phyloP scores from a whole-genome alignment of 371 early-diverging fungal genomes.

The Ordospora pajunii region DNA sequence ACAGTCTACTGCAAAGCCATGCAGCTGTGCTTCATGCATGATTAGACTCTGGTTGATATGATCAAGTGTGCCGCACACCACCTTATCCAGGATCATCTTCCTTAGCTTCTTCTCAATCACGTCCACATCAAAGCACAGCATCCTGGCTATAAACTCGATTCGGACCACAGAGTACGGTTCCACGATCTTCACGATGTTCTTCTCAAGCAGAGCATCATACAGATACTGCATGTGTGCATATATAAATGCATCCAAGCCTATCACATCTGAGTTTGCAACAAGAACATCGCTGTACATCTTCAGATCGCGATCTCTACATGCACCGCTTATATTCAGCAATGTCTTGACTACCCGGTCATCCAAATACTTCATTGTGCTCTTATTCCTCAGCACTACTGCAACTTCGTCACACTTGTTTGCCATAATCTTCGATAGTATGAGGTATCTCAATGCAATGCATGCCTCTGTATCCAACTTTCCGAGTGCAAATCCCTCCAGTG shows the following conservation, averaged over 20 bases:
- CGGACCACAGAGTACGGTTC: slow-evolving; percentile 61
- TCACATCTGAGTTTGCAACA: slow-evolving; percentile 7
- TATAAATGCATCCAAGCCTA: slow-evolving; percentile 55
- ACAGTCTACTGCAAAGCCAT: slow-evolving; percentile 11
- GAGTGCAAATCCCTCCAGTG: slow-evolving; percentile 57
- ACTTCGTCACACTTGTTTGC: slow-evolving; percentile 49
- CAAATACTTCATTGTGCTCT: slow-evolving; percentile 9
- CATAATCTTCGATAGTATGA: slow-evolving; percentile 58
- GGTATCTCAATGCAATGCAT: slow-evolving; percentile 47
- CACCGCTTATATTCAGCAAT: slow-evolving; percentile 43
- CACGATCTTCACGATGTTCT: slow-evolving; percentile 61
- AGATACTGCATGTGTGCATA: slow-evolving; percentile 50
- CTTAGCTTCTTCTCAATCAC: slow-evolving; percentile 60
- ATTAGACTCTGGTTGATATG: slow-evolving; percentile 51
- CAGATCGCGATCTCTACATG: slow-evolving; percentile 49
- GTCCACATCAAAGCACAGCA: slow-evolving; percentile 44
- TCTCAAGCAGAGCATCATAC: slow-evolving; percentile 58
- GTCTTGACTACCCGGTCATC: slow-evolving; percentile 43
- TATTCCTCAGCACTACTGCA: slow-evolving; percentile 39
- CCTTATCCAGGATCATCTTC: slow-evolving; percentile 60
- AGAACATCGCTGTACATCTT: slow-evolving; percentile 50
- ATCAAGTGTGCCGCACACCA: slow-evolving; percentile 60
- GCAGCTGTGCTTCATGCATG: slow-evolving; percentile 21
- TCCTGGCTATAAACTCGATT: slow-evolving; percentile 53
- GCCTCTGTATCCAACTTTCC: slow-evolving; percentile 43